Evolutionary conservation across 257 asterid species (phyloP).

Genomic region (Primulina huaijiensis): DNA sequence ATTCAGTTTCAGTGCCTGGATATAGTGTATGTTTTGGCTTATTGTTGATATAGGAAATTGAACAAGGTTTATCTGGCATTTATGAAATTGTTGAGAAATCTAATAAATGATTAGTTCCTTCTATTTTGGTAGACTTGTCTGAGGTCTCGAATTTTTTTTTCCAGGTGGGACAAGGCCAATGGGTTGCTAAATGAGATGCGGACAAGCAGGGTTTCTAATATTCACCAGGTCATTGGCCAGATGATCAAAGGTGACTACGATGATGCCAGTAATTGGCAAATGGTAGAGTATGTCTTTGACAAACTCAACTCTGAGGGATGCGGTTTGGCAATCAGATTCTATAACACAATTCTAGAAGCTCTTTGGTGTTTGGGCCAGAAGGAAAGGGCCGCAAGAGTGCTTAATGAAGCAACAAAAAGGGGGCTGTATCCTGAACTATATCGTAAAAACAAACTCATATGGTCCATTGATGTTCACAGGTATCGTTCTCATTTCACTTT

Average conservation of each 20-base stretch:
- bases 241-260: conserved; percentile 88
- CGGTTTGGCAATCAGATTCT: conserved; percentile 76
- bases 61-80: conserved; percentile 1
- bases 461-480: conserved; percentile 97
- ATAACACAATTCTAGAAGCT: conserved; percentile 76
- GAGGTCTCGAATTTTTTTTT: conserved; percentile 29
- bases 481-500: conserved; percentile 26
- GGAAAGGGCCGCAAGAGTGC: conserved; percentile 92
- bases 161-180: conserved; percentile 67
- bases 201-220: conserved; percentile 58
- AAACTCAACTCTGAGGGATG: conserved; percentile 89
- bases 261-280: conserved; percentile 86
- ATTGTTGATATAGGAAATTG: neutral
- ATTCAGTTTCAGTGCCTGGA: conserved; percentile 17
- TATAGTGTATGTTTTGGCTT: conserved; percentile 7
- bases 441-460: conserved; percentile 73
- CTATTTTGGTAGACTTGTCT: conserved; percentile 17
- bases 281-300: conserved; percentile 90
- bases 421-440: conserved; percentile 78
- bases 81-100: conserved; percentile 2
- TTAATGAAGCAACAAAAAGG: conserved; percentile 82
- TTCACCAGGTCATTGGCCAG: conserved; percentile 81
- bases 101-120: conserved; percentile 1
- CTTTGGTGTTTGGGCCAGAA: conserved; percentile 96
- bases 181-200: conserved; percentile 76